A percentile compares a stretch with the other conserved stretches of the same genome.
Conservation (phyloP, 176 grass and related monocot genomes). For the Panicum miliaceum region DNA sequence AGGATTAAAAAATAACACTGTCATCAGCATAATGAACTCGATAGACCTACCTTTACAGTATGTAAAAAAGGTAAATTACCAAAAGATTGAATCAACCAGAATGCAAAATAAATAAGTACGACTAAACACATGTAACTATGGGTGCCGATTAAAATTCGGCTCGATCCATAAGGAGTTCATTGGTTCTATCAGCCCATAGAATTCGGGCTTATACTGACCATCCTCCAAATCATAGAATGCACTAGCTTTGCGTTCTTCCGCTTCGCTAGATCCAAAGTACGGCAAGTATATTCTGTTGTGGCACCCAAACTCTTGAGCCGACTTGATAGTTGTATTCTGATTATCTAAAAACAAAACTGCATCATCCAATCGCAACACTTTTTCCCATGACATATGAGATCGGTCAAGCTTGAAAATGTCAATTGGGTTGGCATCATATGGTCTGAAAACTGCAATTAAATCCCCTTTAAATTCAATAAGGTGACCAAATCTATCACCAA, state of each 20-base stretch:
- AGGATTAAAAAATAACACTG: too few species aligned
- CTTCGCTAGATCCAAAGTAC: background rate
- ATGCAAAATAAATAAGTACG: too few species aligned
- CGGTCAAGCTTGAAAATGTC: background rate
- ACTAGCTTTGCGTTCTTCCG: background rate
- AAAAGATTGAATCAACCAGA: too few species aligned
- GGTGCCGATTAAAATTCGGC: background rate
- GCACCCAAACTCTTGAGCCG: background rate
- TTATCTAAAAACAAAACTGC: background rate
- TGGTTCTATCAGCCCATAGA: background rate
- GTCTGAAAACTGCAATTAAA: conserved; percentile 42
- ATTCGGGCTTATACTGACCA: conserved; percentile 6
- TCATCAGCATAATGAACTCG: too few species aligned
- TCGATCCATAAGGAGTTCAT: conserved; percentile 25
- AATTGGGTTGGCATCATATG: background rate
- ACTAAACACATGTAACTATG: too few species aligned
- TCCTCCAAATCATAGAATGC: conserved; percentile 11
- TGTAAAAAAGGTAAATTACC: too few species aligned
- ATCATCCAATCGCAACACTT: background rate
- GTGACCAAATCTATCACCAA: conserved; percentile 9
- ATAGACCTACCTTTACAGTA: too few species aligned
- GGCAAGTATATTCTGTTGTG: conserved; percentile 20
- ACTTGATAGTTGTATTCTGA: background rate
- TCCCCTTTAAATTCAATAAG: conserved; percentile 32
- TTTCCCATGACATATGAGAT: background rate